Evolutionary conservation across 1,139 yeast species (phyloP), one percentile per base, ranked within the genome.

Genomic region (Yarrowia galli): DNA sequence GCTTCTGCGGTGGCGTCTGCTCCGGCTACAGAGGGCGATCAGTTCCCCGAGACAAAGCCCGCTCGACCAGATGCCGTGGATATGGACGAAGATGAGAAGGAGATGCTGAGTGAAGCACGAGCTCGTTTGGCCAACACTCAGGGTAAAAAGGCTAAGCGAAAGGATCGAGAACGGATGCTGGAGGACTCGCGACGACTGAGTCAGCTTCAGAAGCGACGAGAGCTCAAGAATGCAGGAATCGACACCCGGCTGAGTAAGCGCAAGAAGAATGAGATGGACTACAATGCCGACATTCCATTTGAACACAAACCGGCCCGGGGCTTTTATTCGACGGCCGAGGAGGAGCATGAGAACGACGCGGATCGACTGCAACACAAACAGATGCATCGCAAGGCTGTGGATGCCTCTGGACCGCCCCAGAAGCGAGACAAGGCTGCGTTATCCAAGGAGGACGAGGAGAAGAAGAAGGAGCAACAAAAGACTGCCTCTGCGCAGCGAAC

Each of bases 71-170:
- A 91, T 76, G 86, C 87, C 1, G 88, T 85, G 13, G 92, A 88
- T 56, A 80, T 92, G 82, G 93, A 88, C 70, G 98, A 92, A 68
- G 97, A 92, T 70, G 97, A 95, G 73, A 80, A 85, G 70, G 98
- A 95, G 76, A 92, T 95, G 98, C 79, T 95, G 13, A 87, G 93
- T 12, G 99, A 95, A 75, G 98, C 99, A 0, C 85, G 90, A 68
- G 97, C 98, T 0, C 84, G 99, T 73, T 80, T 95, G 71, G 92
- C 97, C 12, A 93, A 92, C 74, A 93, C 98, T 0, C 95, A 90
- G 76, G 99, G 99, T 70, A 92, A 93, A 73, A 95, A 95, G 78
- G 98, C 98, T 0, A 91, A 92, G 70, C 80, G 99, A 70, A 91
- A 93, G 75, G 92, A 90, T 3, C 82, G 99, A 68, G 99, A 95